Evolutionary conservation across 2,329 filamentous ascomycete genomes (phyloP), one percentile per base, ranked within the genome.

Genomic region (Nemania sp.): DNA sequence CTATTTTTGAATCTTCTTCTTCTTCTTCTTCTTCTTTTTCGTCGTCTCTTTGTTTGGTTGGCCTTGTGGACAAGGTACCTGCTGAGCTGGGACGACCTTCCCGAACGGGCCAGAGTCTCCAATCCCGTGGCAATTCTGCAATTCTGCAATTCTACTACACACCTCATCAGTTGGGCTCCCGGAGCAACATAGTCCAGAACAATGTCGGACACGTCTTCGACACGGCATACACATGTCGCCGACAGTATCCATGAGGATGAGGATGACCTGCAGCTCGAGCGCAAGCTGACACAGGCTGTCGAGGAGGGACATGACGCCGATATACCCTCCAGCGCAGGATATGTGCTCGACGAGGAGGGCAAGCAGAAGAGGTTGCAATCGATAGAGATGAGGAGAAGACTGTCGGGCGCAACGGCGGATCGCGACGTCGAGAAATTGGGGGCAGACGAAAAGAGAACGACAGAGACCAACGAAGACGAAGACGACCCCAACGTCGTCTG

Each of bases 231-330:
- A 42, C 62, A 65, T 20, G 43, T 48, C 25, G 65, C 50, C 25
- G 65, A 64, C 29, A 59, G 59, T 4, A 63, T 64, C n/a, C 35
- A 17, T 20, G 59, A 68, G 15, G 42, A 15, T 9, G 65, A 63
- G 25, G 45, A 59, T 49, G 50, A 54, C 21, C 25, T 64, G 13
- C 53, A 66, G 46, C 62, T 73, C 11, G 61, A 67, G 56, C 67
- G 68, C 40, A 78, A 73, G 61, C 73, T 73, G n/a, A 73, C 68
- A 25, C 75, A 78, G 57, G 79, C 79, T 12, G 64, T 74, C 5
- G 78, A 77, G 49, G 79, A 81, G 58, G 79, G 79, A 6, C 79
- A 81, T 64, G 79, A 82, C 55, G 80, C 80, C 49, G 80, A 82
- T 56, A 81, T 79, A 11, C 80, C 80, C 2, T 82, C 80, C 0